Base-by-base conservation (phyloP, 108 stramenopile species). In the Cyclotella cryptica region DNA sequence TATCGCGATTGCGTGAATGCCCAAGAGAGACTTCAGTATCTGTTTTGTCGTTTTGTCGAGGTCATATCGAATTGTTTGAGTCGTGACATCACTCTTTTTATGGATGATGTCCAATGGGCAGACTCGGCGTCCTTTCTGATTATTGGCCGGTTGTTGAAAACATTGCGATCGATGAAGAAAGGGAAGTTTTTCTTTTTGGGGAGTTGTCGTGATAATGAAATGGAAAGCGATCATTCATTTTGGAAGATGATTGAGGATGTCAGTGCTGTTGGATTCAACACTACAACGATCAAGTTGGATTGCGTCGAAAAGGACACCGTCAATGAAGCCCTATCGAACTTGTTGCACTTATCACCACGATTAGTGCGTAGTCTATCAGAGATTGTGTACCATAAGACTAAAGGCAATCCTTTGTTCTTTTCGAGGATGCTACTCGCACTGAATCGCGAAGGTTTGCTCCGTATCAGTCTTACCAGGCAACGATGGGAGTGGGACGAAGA, bases 101-200 rank as follows among this genome's bases (percentile, higher is more conserved):
- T 79, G 18, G 78, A 79, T 27, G 72, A 79, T 66, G 26, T 73
- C 3, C 78, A 79, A 44, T 79, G 78, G 78, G 47, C 72, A 14
- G 78, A 79, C 28, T 27, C 14, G 11, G 54, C 54, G 6, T 67
- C 74, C 26, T 29, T 66, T 45, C n/a, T 65, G 5, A 24, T 75
- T 47, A 66, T 75, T 1, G 27, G 46, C 19, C 77, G 46, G 45
- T 4, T 79, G 14, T 22, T 79, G 49, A 22, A 66, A 29, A 58
- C 55, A 27, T 21, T 22, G 29, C 24, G 27, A 10, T 22, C 28
- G 35, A 2, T 35, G 27, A 26, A 18, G 27, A 10, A 8, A 5
- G 24, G 12, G 4, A 12, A 8, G 22, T 26, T 52, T 28, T 46
- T 74, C 27, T 45, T 73, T 74, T 22, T 74, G 27, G 64, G 78